Conservation (phyloP, 164 flowering plant genomes). For the Annona squamosa region DNA sequence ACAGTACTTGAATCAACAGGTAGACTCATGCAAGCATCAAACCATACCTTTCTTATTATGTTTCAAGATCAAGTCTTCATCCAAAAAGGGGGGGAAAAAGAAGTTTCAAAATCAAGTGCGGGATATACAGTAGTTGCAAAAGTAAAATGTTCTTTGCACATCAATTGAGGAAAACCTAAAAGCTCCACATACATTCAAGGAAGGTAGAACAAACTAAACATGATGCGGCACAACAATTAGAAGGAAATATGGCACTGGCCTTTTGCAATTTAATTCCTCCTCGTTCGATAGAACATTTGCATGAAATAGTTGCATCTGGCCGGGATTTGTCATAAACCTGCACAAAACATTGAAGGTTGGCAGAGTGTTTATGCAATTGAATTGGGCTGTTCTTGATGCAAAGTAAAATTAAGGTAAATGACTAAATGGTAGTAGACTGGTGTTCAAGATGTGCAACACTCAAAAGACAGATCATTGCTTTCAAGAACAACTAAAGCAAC, state of each 20-base stretch:
- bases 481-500: background rate
- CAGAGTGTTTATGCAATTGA: background rate
- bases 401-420: background rate
- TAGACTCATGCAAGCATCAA: no score
- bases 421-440: background rate
- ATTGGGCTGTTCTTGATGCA: background rate
- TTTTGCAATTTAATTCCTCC: constrained; percentile 35
- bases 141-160: background rate
- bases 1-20: no score
- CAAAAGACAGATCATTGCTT: no score
- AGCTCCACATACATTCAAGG: background rate
- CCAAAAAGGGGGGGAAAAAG: no score
- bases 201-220: background rate
- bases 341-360: constrained; percentile 1
- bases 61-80: no score
- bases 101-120: background rate
- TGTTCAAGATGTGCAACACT: background rate
- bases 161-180: background rate
- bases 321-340: constrained; percentile 37
- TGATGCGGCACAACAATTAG: background rate
- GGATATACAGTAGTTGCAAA: background rate
- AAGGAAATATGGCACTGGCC: constrained; percentile 26
- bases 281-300: constrained; percentile 40
- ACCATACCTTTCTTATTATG: no score
- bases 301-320: constrained; percentile 33